Evolutionary conservation across 495 filamentous ascomycete genomes (phyloP).

Genomic region (Aspergillus steynii): DNA sequence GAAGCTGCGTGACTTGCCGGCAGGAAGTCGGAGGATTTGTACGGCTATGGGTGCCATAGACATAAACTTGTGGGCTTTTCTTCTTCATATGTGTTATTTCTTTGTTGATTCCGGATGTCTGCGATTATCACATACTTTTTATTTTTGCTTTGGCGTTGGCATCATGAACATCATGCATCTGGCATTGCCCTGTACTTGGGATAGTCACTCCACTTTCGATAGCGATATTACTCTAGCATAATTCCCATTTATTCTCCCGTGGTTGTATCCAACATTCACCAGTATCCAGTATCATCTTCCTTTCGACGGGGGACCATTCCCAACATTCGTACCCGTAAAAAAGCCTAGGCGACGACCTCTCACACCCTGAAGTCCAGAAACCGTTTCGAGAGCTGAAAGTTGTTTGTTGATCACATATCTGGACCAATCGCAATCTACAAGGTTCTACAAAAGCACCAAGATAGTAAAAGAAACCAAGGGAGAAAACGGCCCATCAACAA

Average conservation of each 20-base stretch:
- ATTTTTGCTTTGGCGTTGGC: conserved; percentile 1
- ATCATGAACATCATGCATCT: conserved; percentile 5
- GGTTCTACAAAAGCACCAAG: no score
- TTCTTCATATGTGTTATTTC: conserved; percentile 9
- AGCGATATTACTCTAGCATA: neutral
- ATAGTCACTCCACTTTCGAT: neutral
- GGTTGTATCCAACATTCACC: no score
- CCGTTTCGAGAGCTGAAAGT: no score
- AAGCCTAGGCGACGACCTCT: no score
- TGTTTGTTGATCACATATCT: no score
- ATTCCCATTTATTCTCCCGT: neutral
- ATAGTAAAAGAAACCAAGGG: no score
- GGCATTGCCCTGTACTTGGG: neutral
- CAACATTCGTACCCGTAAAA: no score
- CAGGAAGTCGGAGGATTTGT: conserved; percentile 83
- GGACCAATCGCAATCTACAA: no score
- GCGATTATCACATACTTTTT: neutral
- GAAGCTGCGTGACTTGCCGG: conserved; percentile 91
- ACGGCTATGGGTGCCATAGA: conserved; percentile 83
- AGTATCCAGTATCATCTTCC: no score
- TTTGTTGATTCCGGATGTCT: neutral
- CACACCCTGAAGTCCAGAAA: no score
- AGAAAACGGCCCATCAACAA: neutral
- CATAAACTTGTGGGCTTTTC: neutral
- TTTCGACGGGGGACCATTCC: no score